Base-by-base conservation (phyloP, 73 alveolate species). In the Durusdinium trenchii region DNA sequence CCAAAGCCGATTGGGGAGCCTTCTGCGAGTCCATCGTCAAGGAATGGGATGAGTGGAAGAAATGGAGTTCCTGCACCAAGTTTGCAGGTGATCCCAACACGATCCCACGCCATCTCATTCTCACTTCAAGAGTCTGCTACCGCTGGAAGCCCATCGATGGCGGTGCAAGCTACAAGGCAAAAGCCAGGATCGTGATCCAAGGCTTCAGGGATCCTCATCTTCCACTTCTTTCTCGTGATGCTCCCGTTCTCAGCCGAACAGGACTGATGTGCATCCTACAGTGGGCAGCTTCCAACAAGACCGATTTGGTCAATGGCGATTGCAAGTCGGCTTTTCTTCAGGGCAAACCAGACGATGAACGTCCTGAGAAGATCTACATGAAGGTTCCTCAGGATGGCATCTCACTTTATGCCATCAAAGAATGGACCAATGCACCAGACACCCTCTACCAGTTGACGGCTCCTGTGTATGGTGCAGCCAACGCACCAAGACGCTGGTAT, bases 11-110 rank as follows among this genome's bases (percentile, higher is more conserved):
- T 20, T 2, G 36, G 46, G 46, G 46, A 2, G 64, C 90, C 32
- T 79, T 79, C 35, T 40, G 14, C 18, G 90, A 79, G 16, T 61
- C 90, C 1, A 30, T 79, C 45, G 45, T 26, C 38, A 45, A 40
- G 7, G 90, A 79, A 18, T 79, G 90, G 90, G 40, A n/a, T 45
- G 90, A 79, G 42, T 79, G 90, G 89, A 42, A 32, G 26, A 78
- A 78, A 23, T 78, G 89, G 89, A 35, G n/a, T 45, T 78, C 89
- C 6, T 78, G 89, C 28, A 38, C 14, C 23, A 30, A 43, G 43
- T 40, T 45, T 23, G n/a, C 6, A 18, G 62, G 28, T 3, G 28
- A 7, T 40, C 61, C 18, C 43, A 45, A 23, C 26, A 32, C 81
- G 46, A 30, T 1, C 0, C n/a, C 5, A 30, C 26, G 46, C 46